Evolutionary conservation across 2,329 filamentous ascomycete genomes (phyloP), one percentile per base, ranked within the genome.

Genomic region (Arachnopeziza araneosa): DNA sequence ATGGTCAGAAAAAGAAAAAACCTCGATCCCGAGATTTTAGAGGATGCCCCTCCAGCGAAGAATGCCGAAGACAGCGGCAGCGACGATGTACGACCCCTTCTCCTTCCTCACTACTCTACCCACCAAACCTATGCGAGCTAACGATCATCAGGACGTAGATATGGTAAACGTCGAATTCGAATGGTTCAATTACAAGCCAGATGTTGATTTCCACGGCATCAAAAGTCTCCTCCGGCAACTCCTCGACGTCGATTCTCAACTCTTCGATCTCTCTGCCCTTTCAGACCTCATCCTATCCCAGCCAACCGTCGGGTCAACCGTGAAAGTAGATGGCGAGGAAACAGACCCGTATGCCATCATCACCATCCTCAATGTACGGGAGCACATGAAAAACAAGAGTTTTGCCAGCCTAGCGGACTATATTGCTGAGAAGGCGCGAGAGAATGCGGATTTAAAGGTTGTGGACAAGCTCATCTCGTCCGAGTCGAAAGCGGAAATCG

Each of bases 111-210:
- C 36, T 7, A 14, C 5, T 44, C 6, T 44, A 44, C 36, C 10
- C 36, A 17, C 36, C 17, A 19, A 4, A 19, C 4, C 17, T 32
- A 12, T 19, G 17, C 36, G 6, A 32, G 17, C 17, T 44, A 44
- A 17, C 12, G 4, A 44, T 19, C 17, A 12, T 44, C 17, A 44
- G 36, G 91, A 96, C 70, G 89, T 92, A 71, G 90, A 96, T 72
- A 89, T 93, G 74, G 86, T 99, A 66, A 88, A 98, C 72, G 92
- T 98, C 60, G 93, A 98, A 66, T 99, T 99, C 71, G 95, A 99
- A 78, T 98, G 92, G 90, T 99, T 98, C 79, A 96, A 97, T 76
- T 96, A 93, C 64, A 88, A 95, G 69, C 82, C 90, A 1, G 85
- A 89, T 8, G 83, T 96, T 69, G 95, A 99, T 75, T 98, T 98